phyloP scores from a whole-genome alignment of 139 green algal genomes.

The Chlamydomonas schloesseri region DNA sequence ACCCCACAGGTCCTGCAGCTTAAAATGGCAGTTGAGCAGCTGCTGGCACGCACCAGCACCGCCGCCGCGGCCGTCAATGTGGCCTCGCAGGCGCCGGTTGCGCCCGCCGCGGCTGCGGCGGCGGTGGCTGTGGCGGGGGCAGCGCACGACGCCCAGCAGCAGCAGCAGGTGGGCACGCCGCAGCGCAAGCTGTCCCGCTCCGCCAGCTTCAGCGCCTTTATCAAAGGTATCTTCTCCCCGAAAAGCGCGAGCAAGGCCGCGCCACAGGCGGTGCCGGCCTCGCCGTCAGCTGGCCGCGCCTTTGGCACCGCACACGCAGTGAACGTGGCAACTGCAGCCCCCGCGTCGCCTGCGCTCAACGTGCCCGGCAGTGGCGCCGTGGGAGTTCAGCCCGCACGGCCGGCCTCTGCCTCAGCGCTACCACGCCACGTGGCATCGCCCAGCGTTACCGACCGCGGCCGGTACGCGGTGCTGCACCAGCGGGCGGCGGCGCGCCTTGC shows the following conservation, averaged over 20 bases:
- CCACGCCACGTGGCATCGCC: neutral
- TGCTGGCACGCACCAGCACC: conserved; percentile 11
- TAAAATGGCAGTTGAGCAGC: conserved; percentile 31
- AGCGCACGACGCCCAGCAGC: neutral
- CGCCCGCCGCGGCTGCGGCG: neutral
- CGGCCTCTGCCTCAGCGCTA: conserved; percentile 2
- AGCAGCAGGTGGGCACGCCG: neutral
- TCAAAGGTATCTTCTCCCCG: conserved; percentile 24
- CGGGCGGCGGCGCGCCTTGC: conserved; percentile 22
- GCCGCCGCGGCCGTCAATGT: neutral
- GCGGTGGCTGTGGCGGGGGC: too few relatives aligned
- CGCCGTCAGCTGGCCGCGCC: neutral
- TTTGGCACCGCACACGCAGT: neutral
- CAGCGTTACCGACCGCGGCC: neutral
- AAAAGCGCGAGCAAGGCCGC: neutral
- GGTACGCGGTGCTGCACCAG: conserved; percentile 19
- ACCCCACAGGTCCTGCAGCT: conserved; percentile 17
- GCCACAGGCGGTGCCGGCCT: neutral
- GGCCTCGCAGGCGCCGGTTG: neutral
- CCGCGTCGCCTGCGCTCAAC: neutral
- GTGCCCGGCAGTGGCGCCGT: neutral
- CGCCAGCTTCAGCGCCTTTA: conserved; percentile 6
- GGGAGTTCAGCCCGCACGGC: neutral
- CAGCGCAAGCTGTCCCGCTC: conserved; percentile 15
- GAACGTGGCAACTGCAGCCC: neutral